A percentile compares a stretch with the other conserved stretches of the same genome.
Evolutionary conservation across 768 basidiomycete genomes (phyloP).

Genomic region (Cyathus striatus): DNA sequence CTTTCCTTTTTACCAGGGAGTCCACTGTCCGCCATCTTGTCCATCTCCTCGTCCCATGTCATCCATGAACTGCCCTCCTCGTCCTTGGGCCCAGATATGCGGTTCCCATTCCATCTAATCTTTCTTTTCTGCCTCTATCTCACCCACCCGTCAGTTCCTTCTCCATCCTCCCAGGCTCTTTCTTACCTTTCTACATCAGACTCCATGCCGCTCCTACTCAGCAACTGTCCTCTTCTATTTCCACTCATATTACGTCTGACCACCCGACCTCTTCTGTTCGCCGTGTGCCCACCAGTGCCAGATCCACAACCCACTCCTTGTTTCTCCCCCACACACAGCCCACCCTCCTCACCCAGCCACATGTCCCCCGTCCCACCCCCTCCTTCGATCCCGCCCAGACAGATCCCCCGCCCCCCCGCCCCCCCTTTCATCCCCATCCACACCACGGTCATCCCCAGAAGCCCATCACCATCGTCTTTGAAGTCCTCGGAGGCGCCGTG

Average conservation of each 20-base stretch:
- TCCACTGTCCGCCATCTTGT: too few relatives aligned
- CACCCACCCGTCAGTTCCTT: constrained; percentile 4
- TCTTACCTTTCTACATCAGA: not conserved
- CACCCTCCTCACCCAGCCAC: not conserved
- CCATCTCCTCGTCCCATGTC: too few relatives aligned
- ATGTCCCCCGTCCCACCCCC: not conserved
- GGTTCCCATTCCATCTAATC: not conserved
- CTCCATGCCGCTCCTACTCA: constrained; percentile 1
- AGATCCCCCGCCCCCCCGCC: too few relatives aligned
- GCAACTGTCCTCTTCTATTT: not conserved
- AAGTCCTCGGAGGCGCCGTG: constrained; percentile 37
- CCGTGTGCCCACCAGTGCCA: not conserved
- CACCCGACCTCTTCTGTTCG: not conserved
- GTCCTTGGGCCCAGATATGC: too few relatives aligned
- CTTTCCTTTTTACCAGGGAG: too few relatives aligned
- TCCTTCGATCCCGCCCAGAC: not conserved
- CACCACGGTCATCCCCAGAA: constrained; percentile 13
- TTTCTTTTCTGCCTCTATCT: constrained; percentile 6
- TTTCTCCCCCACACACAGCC: not conserved
- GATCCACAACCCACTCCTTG: too few relatives aligned
- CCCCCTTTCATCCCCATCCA: constrained; percentile 6
- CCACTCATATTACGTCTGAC: constrained; percentile 1
- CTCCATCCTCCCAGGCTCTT: too few relatives aligned
- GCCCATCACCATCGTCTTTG: constrained; percentile 38
- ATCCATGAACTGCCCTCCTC: too few relatives aligned